Percentiles rank a stretch among this genome's conserved stretches.
phyloP scores from a whole-genome alignment of 148 eudicot species.

The Cornus kousa region DNA sequence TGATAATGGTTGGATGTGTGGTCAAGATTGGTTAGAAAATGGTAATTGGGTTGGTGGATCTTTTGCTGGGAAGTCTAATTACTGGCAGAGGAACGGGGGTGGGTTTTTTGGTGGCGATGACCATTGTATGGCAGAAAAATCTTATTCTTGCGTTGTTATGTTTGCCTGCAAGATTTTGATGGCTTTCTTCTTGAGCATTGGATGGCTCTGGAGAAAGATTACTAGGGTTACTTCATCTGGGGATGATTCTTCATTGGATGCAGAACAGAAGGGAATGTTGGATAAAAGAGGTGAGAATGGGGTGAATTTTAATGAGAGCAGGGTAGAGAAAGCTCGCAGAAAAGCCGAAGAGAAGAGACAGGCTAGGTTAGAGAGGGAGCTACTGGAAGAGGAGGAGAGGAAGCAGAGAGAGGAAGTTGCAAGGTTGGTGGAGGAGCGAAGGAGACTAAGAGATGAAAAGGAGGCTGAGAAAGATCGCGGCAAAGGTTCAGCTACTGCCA shows the following conservation, averaged over 20 bases:
- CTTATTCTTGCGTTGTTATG: conserved; percentile 52
- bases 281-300: conserved; percentile 73
- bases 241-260: conserved; percentile 57
- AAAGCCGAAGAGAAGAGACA: conserved; percentile 98
- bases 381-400: conserved; percentile 88
- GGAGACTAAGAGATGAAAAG: conserved; percentile 84
- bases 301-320: conserved; percentile 59
- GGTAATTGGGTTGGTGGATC: conserved; percentile 70
- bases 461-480: conserved; percentile 78
- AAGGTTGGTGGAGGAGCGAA: conserved; percentile 86
- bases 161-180: conserved; percentile 52
- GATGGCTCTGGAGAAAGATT: conserved; percentile 81
- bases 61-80: conserved; percentile 51
- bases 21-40: conserved; percentile 86
- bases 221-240: conserved; percentile 62
- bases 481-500: conserved; percentile 46
- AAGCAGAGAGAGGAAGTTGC: conserved; percentile 99
- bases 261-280: conserved; percentile 48
- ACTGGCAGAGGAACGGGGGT: conserved; percentile 46
- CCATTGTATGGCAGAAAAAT: conserved; percentile 65
- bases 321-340: conserved; percentile 92
- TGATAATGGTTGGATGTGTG: conserved; percentile 64
- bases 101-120: conserved; percentile 48
- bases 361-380: conserved; percentile 93
- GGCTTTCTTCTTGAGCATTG: conserved; percentile 46